Conservation (phyloP, 441 rosid genomes). For the Adansonia gregorii region DNA sequence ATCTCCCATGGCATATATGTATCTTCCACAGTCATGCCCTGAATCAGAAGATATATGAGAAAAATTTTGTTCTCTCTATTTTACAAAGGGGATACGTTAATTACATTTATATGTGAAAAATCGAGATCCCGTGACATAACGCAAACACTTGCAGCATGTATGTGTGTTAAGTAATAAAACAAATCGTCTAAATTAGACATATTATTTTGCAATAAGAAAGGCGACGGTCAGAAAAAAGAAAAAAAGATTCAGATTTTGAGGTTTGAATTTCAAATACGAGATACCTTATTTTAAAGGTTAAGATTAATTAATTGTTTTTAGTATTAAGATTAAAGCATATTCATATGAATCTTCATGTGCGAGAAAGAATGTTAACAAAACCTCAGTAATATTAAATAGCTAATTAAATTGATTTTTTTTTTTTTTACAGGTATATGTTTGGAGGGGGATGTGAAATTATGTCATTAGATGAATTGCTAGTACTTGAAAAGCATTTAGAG, state of each 20-base stretch:
- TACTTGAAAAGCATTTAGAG: conserved; percentile 84
- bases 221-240: too few species aligned
- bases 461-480: conserved; percentile 70
- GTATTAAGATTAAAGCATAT: background rate
- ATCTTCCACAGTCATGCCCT: background rate
- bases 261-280: too few species aligned
- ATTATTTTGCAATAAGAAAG: too few species aligned
- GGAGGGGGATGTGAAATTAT: conserved; percentile 72
- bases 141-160: background rate
- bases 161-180: too few species aligned
- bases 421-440: conserved; percentile 62
- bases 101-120: too few species aligned
- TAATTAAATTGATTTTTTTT: background rate
- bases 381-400: background rate
- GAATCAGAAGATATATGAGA: background rate
- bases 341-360: background rate
- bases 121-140: too few species aligned
- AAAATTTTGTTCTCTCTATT: background rate
- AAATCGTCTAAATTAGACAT: too few species aligned
- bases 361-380: background rate
- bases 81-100: background rate
- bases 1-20: too few species aligned
- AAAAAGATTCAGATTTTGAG: too few species aligned
- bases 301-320: too few species aligned
- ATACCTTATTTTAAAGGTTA: too few species aligned